Base-by-base conservation (phyloP, 2,329 filamentous ascomycete genomes). In the Lecanicillium sp. region DNA sequence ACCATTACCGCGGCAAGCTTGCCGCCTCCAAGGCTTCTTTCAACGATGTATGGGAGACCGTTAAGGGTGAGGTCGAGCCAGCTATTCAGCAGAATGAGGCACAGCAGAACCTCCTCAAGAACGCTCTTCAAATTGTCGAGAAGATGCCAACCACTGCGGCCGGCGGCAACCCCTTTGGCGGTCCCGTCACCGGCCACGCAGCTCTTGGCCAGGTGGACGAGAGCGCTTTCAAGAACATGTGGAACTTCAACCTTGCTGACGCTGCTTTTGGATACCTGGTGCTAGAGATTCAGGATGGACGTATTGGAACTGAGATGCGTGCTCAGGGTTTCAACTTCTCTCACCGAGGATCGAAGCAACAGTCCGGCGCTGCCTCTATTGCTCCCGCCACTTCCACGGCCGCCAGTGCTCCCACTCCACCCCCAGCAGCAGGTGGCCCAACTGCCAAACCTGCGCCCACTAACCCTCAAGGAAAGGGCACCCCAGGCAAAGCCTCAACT, bases 171-270 rank as follows among this genome's bases (percentile, higher is more conserved):
- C 92, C 92, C 5, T 98, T 98, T 55, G 92, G 92, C 32, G 90
- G 90, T 12, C 86, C 87, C 20, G 77, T 81, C 38, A 78, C 80
- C 36, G 84, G 83, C 29, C 80, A 79, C 36, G 68, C 74, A 38
- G 75, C 78, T 42, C 81, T 87, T 36, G 92, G 92, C 22, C 86
- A 94, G 55, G 88, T 98, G 14, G 92, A 98, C 47, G 92, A 98
- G 69, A 96, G 89, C 54, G 92, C 92, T 2, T 98, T 98, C 76
- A 98, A 98, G 72, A 98, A 98, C 61, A 97, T 97, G 92, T 98
- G 92, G 92, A 98, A 98, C 64, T 98, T 98, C 68, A 97, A 97
- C 62, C 66, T 98, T 49, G 92, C 92, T 20, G 92, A 98, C 68
- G 92, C 92, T 40, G 90, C 92, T 15, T 98, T 97, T 59, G 92